Base-by-base conservation (phyloP, 768 basidiomycete genomes). In the Termitomyces heimii region DNA sequence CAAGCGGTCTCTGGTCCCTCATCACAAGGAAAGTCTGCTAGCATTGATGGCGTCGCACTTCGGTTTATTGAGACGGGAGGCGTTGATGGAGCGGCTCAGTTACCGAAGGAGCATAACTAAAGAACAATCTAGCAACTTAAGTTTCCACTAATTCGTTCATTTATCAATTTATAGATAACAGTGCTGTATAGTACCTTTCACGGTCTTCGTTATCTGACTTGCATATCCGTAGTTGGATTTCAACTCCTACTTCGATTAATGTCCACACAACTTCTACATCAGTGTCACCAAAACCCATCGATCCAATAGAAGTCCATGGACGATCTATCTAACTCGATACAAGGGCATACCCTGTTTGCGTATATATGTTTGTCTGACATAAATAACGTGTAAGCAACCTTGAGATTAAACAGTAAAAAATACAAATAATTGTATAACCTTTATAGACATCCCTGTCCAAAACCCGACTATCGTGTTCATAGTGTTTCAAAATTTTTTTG, bases 1-100 rank as follows among this genome's bases (percentile, higher is more conserved):
- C 29, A n/a, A 45, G 13, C 14, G 16, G 10, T n/a, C 29, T 20
- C 5, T 10, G 40, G 52, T 18, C 35, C 16, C 28, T 44, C 26
- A 56, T 31, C 45, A 53, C 52, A 20, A 9, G 2, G 49, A 31
- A 31, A 49, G 26, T 54, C 43, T 12, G 35, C 53, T 26, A 44
- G 10, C n/a, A 24, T 72, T 20, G 68, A 69, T 51, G 67, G 66
- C 16, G 64, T 65, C 2, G 68, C 70, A 14, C 62, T 63, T 34
- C 66, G 60, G 20, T 73, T 72, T 51, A 69, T 73, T 24, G 71
- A 73, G 60, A 68, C 70, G 2, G 73, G 73, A 9, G 71, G 72
- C 7, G 44, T 66, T n/a, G 55, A 45, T 13, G 61, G 59, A 18
- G 32, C 32, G 3, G 50, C 55, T 24, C 54, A 62, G 46, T 55